Conservation (phyloP, 352 stramenopile genomes). For the Pythium chondricola region DNA sequence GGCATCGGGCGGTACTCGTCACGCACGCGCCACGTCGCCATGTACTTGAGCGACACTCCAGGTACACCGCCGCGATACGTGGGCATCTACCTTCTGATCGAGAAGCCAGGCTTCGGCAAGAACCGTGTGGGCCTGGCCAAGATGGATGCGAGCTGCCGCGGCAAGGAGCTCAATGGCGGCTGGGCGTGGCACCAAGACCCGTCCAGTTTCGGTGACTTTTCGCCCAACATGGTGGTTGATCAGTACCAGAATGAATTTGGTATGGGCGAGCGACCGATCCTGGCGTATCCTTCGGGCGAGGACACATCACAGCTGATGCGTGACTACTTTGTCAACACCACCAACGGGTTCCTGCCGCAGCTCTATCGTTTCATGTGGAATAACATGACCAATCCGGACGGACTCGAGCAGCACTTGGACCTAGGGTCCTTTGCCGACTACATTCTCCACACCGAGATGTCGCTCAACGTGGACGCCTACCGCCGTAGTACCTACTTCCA, state of each 20-base stretch:
- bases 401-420: slow-evolving; percentile 54
- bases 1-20: slow-evolving; percentile 62
- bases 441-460: slow-evolving; percentile 78
- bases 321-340: slow-evolving; percentile 63
- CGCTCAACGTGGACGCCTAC: slow-evolving; percentile 75
- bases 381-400: slow-evolving; percentile 63
- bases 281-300: slow-evolving; percentile 47
- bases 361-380: slow-evolving; percentile 68
- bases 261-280: slow-evolving; percentile 57
- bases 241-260: slow-evolving; percentile 77
- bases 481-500: slow-evolving; percentile 75
- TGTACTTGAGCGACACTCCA: slow-evolving; percentile 52
- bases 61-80: slow-evolving; percentile 28
- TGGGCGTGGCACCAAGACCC: slow-evolving; percentile 82
- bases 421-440: slow-evolving; percentile 71
- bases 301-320: slow-evolving; percentile 64
- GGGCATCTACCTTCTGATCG: slow-evolving; percentile 67
- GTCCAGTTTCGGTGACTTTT: slow-evolving; percentile 55
- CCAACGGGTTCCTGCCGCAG: slow-evolving; percentile 50
- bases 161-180: slow-evolving; percentile 47
- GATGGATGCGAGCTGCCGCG: slow-evolving; percentile 36
- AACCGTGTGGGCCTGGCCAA: slow-evolving; percentile 58
- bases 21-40: slow-evolving; percentile 49
- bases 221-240: slow-evolving; percentile 72
- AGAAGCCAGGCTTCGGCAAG: slow-evolving; percentile 69